phyloP scores from a whole-genome alignment of 202 grass and related monocot species.

The Saccharum hybrid region DNA sequence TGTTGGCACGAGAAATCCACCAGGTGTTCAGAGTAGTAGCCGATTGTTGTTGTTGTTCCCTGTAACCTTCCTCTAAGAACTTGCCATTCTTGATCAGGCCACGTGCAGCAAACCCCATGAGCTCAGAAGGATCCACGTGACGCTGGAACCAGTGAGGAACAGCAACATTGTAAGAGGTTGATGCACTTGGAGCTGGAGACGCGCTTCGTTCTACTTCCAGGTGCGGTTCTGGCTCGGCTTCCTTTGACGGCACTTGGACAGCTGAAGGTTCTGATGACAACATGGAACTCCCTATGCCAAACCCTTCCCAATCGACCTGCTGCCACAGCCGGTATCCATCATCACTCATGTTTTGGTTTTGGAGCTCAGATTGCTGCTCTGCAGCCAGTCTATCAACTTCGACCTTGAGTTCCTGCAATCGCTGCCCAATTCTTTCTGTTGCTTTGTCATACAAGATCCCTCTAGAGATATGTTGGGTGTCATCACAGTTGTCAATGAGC shows the following conservation, averaged over 20 bases:
- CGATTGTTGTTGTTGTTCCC: constrained; percentile 19
- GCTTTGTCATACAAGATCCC: constrained; percentile 72
- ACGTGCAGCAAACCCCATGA: constrained; percentile 81
- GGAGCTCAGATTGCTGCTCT: constrained; percentile 54
- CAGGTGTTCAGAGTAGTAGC: constrained; percentile 32
- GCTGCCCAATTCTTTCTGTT: constrained; percentile 70
- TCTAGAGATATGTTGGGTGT: constrained; percentile 52
- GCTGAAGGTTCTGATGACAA: constrained; percentile 48
- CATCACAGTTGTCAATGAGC: constrained; percentile 52
- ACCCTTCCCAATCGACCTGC: constrained; percentile 90
- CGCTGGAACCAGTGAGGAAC: constrained; percentile 59
- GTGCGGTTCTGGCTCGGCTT: constrained; percentile 16
- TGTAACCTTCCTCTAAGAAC: constrained; percentile 49
- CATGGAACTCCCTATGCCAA: constrained; percentile 79
- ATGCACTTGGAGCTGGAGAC: neutral
- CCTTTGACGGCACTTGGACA: constrained; percentile 12
- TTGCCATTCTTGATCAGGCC: constrained; percentile 73
- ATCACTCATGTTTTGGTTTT: constrained; percentile 25
- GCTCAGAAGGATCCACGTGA: constrained; percentile 61
- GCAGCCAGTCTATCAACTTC: constrained; percentile 64
- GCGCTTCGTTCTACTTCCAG: constrained; percentile 12
- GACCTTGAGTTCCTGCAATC: constrained; percentile 71
- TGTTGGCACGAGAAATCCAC: constrained; percentile 45
- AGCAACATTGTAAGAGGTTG: constrained; percentile 13
- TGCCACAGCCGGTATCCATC: constrained; percentile 60